These are phyloP conservation scores for Penicillium sp. DNA, from an alignment of 2,329 filamentous ascomycete genomes.

Conservation along the genomic window DNA sequence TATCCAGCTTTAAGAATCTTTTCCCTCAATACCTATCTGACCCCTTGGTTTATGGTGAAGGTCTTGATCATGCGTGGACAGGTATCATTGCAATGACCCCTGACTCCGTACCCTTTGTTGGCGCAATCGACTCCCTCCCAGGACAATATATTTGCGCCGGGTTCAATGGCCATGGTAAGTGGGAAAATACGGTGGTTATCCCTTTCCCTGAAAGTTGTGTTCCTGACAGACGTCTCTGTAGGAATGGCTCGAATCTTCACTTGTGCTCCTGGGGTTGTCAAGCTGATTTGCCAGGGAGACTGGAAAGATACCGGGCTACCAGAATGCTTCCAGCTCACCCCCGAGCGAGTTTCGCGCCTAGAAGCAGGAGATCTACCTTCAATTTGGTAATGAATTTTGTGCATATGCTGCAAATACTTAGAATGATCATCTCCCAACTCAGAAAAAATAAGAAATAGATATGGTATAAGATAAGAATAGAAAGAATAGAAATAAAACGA, in stretches of 20 bases:
- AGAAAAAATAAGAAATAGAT: too few species aligned
- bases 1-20: conserved; percentile 39
- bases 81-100: conserved; percentile 55
- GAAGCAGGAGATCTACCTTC: conserved; percentile 20
- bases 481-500: too few species aligned
- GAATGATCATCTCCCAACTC: too few species aligned
- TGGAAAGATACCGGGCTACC: conserved; percentile 46
- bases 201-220: too few species aligned
- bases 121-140: conserved; percentile 42
- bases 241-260: conserved; percentile 53
- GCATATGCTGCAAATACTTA: too few species aligned
- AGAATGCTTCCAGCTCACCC: conserved; percentile 41
- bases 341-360: conserved; percentile 27
- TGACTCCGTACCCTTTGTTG: conserved; percentile 54
- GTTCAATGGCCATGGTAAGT: conserved; percentile 52
- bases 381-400: conserved; percentile 26
- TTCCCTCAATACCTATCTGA: conserved; percentile 34
- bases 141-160: conserved; percentile 57
- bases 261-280: conserved; percentile 50
- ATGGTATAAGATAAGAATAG: too few species aligned
- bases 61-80: conserved; percentile 52
- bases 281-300: conserved; percentile 43
- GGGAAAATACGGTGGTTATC: too few species aligned
- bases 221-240: conserved; percentile 3
- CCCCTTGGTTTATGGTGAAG: conserved; percentile 44